Conservation (phyloP, 306 rosid species). For the Cyclanthera cordifolia region DNA sequence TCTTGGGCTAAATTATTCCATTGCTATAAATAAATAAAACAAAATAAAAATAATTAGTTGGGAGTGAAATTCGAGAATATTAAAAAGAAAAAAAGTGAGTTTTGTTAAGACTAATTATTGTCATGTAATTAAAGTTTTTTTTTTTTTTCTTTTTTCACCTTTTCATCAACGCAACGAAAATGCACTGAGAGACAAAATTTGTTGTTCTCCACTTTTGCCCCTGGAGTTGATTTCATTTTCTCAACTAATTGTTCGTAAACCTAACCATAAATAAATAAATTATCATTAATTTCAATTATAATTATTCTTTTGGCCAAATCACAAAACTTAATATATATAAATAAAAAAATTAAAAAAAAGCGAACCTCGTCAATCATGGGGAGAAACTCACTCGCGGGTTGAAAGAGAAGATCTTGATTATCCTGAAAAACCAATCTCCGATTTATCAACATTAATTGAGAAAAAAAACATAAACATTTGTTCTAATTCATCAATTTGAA, state of each 20-base stretch:
- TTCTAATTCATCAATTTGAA: background rate
- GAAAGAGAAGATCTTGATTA: constrained; percentile 37
- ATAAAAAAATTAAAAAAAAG: background rate
- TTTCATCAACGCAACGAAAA: constrained; percentile 93
- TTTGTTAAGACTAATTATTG: background rate
- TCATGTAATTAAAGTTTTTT: background rate
- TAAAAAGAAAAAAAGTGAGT: background rate
- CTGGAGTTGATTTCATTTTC: constrained; percentile 64
- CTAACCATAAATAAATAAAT: constrained; percentile 13
- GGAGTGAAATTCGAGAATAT: background rate
- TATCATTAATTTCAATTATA: background rate
- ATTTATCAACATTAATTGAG: background rate
- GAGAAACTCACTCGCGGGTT: constrained; percentile 72
- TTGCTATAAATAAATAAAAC: constrained; percentile 30
- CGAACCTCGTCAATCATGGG: constrained; percentile 82
- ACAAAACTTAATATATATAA: no score
- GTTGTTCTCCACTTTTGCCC: constrained; percentile 79
- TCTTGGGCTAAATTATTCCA: constrained; percentile 67
- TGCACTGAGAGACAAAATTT: constrained; percentile 87
- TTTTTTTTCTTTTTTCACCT: constrained; percentile 23
- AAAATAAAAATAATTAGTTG: background rate
- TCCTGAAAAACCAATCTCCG: constrained; percentile 31
- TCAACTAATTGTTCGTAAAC: constrained; percentile 48
- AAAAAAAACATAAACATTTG: background rate
- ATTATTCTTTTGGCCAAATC: constrained; percentile 6